Evolutionary conservation across 768 basidiomycete genomes (phyloP).

Genomic region (Podaxis sp.): DNA sequence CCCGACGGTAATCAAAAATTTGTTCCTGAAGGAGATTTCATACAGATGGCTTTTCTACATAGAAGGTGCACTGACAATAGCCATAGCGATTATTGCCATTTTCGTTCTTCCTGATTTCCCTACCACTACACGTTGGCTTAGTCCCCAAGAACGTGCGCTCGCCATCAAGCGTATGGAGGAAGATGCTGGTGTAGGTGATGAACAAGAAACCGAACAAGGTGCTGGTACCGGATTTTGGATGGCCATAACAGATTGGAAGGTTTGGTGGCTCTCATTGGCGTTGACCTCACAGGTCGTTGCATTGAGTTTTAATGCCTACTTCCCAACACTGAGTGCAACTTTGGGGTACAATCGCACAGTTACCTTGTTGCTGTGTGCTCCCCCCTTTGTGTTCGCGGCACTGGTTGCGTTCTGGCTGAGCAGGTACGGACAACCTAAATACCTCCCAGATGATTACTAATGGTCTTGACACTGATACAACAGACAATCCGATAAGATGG

Average conservation of each 20-base stretch:
- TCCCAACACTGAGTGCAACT: conserved; percentile 72
- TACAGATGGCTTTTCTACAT: conserved; percentile 74
- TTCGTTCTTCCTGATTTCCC: conserved; percentile 82
- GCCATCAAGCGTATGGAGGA: conserved; percentile 65
- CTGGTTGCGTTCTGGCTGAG: conserved; percentile 48
- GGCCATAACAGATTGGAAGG: conserved; percentile 75
- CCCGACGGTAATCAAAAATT: not conserved
- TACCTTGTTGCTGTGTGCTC: conserved; percentile 73
- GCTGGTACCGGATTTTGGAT: conserved; percentile 45
- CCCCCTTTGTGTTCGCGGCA: conserved; percentile 73
- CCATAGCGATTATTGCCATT: conserved; percentile 50
- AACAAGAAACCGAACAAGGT: conserved; percentile 36
- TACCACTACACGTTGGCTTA: conserved; percentile 60
- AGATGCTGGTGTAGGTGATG: conserved; percentile 52
- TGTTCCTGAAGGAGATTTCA: not conserved
- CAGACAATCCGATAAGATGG: conserved; percentile 72
- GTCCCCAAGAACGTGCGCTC: conserved; percentile 52
- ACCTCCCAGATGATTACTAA: not conserved
- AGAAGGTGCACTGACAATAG: conserved; percentile 62
- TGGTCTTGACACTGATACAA: not conserved
- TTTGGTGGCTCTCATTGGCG: conserved; percentile 75
- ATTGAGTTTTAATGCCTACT: conserved; percentile 75
- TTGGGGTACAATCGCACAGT: conserved; percentile 63
- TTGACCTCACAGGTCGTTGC: conserved; percentile 58
- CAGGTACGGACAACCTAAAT: conserved; percentile 28